Base-by-base conservation (phyloP, 2,329 filamentous ascomycete species). In the Fusarium sp. region DNA sequence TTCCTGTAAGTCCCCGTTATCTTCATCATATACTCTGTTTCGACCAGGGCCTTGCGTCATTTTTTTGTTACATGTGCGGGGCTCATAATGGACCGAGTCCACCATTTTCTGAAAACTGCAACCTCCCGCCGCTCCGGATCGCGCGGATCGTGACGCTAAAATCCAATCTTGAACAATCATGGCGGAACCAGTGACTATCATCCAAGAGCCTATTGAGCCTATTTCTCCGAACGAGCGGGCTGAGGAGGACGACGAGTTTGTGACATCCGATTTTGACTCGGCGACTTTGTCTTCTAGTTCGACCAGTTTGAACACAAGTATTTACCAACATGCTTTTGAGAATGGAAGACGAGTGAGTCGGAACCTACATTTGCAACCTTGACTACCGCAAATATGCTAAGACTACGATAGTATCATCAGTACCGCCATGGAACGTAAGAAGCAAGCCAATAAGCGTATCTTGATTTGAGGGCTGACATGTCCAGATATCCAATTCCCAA, bases 401-500 rank as follows among this genome's bases (percentile, higher is more conserved):
- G 7, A 2, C 0, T 0, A 3, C 0, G 3, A 11, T 18, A 72
- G 69, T 72, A 72, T 51, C 69, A 72, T n/a, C 67, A 72, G 27
- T 72, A 72, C 6, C 69, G 69, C 5, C 58, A 71, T 18, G 69
- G 69, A 53, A 72, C 69, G 69, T 72, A 17, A 41, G 63, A 2
- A 6, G 4, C 3, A 2, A 6, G 4, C 3, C 5, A 10, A 13
- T 4, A 7, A 1, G 1, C 1, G 1, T 2, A 4, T 11, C 1
- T 1, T 18, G 21, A 0, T 15, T 5, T 15, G 1, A 17, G 5
- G 3, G 2, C 59, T 72, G 25, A 81, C 50, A 25, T 50, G 39
- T 29, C 36, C 4, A 72, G 70, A 10, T 70, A 73, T 48, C 71
- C 69, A 0, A 74, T 74, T 13, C 71, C 72, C 8, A 74, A 74